phyloP scores from a whole-genome alignment of 495 filamentous ascomycete genomes.

The Arthonia radiata region DNA sequence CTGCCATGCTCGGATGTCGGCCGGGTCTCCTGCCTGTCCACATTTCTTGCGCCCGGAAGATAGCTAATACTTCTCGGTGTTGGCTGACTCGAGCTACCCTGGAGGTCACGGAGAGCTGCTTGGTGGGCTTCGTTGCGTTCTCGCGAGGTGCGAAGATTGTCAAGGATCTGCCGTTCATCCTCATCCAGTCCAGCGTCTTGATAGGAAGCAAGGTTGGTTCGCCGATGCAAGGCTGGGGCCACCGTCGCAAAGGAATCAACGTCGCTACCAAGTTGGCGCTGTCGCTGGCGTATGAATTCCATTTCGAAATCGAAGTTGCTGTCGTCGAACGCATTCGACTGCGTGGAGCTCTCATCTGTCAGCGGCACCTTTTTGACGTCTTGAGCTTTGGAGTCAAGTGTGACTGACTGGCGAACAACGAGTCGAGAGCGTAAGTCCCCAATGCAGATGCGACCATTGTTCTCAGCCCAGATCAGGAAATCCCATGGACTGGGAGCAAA shows the following conservation, averaged over 20 bases:
- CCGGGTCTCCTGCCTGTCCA: too few species aligned
- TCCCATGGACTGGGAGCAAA: slow-evolving; percentile 83
- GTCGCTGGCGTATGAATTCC: slow-evolving; percentile 1
- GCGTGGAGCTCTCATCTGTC: slow-evolving; percentile 18
- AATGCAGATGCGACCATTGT: slow-evolving; percentile 59
- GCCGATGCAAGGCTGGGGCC: slow-evolving; percentile 17
- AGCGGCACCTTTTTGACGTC: slow-evolving; percentile 17
- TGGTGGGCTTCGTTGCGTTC: slow-evolving; percentile 12
- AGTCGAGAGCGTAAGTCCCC: slow-evolving; percentile 64
- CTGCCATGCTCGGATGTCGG: too few species aligned
- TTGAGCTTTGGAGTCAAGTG: slow-evolving; percentile 31
- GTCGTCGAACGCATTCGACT: slow-evolving; percentile 18
- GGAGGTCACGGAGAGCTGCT: too few species aligned
- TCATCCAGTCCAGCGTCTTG: slow-evolving; percentile 23
- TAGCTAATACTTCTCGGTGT: slow-evolving; percentile 18
- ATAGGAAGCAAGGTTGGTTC: slow-evolving; percentile 6
- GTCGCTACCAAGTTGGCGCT: not conserved
- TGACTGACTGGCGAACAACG: slow-evolving; percentile 45
- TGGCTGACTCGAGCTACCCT: too few species aligned
- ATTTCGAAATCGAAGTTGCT: slow-evolving; percentile 13
- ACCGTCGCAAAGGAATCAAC: slow-evolving; percentile 9
- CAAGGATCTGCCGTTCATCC: slow-evolving; percentile 31
- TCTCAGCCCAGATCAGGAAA: slow-evolving; percentile 80
- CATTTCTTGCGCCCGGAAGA: too few species aligned
- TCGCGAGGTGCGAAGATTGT: slow-evolving; percentile 22